Evolutionary conservation across 176 grass and related monocot genomes (phyloP).

Genomic region (Ensete glaucum): DNA sequence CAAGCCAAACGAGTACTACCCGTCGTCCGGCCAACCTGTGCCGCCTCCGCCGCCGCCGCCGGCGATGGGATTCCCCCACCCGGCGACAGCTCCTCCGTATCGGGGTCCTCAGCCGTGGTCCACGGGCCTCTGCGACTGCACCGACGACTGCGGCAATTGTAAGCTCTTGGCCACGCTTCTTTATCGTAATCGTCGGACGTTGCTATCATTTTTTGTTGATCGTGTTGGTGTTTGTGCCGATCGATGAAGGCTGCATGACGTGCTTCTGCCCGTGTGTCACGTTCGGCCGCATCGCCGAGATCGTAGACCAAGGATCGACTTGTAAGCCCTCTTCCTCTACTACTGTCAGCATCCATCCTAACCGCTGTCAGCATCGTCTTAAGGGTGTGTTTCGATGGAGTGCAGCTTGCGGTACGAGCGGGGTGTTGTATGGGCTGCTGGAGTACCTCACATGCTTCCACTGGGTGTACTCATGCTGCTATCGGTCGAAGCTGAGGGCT

Average conservation of each 20-base stretch:
- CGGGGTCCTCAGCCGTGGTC: slow-evolving; percentile 27
- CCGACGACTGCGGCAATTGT: slow-evolving; percentile 46
- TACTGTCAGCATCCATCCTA: neutral
- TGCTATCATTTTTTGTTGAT: neutral
- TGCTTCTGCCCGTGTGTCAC: slow-evolving; percentile 63
- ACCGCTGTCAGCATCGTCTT: neutral
- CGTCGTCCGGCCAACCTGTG: neutral
- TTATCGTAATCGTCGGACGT: neutral
- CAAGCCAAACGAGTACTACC: neutral
- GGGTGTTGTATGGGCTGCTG: slow-evolving; percentile 39
- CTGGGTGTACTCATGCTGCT: slow-evolving; percentile 49
- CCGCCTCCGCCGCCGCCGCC: neutral
- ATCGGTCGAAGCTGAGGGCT: slow-evolving; percentile 39
- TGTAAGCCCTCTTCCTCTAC: slow-evolving; percentile 19
- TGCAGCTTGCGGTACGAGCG: slow-evolving; percentile 41
- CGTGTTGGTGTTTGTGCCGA: neutral
- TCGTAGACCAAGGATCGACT: slow-evolving; percentile 43
- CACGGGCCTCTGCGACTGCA: slow-evolving; percentile 50
- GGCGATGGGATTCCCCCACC: neutral
- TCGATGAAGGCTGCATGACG: slow-evolving; percentile 39
- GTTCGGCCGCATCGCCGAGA: slow-evolving; percentile 60
- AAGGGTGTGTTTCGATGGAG: neutral
- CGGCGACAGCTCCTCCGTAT: neutral
- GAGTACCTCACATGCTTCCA: neutral
- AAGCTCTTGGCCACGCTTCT: neutral